Evolutionary conservation across 2,329 filamentous ascomycete species (phyloP), one percentile per base, ranked within the genome.

Genomic region (Penicillium psychrosexuale): DNA sequence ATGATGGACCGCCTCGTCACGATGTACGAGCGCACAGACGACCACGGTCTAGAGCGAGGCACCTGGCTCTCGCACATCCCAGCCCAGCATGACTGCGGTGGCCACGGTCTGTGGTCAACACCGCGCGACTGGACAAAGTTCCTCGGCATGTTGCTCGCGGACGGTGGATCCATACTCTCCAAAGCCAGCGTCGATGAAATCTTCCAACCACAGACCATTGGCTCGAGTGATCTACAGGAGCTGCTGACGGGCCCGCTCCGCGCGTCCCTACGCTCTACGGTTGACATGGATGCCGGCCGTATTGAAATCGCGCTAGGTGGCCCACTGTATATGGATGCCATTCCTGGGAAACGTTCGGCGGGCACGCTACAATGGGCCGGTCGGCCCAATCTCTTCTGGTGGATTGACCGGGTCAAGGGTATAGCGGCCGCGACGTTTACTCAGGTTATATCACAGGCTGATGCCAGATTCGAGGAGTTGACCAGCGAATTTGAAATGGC

Each of bases 311-410:
- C 47, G 13, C 36, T 49, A 15, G 47, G 47, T 9, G 47, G 47
- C 24, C 47, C 47, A 4, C 27, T 49, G 24, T 49, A 49, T 30
- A 17, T 33, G 34, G 47, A 49, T 31, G 24, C 24, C 17, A 49
- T 49, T 19, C 47, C 47, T 28, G 47, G 47, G 5, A 49, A 42
- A 34, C 36, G 47, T n/a, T 49, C 47, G 40, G 47, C 47, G 12
- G 47, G 47, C 15, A 64, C 59, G 5, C 46, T 63, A 42, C 42
- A 56, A 22, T 64, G 60, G 62, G 57, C 56, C 15, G 62, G 62
- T 15, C 53, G 61, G 34, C 60, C 62, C 13, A 64, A 64, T 44
- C 33, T 62, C n/a, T 61, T 60, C 38, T 63, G 61, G 61, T 64
- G 60, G 58, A 62, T 62, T 49, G 58, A 62, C 52, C 56, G 49